phyloP scores from a whole-genome alignment of 2,329 filamentous ascomycete species.

The Fusarium temperatum region DNA sequence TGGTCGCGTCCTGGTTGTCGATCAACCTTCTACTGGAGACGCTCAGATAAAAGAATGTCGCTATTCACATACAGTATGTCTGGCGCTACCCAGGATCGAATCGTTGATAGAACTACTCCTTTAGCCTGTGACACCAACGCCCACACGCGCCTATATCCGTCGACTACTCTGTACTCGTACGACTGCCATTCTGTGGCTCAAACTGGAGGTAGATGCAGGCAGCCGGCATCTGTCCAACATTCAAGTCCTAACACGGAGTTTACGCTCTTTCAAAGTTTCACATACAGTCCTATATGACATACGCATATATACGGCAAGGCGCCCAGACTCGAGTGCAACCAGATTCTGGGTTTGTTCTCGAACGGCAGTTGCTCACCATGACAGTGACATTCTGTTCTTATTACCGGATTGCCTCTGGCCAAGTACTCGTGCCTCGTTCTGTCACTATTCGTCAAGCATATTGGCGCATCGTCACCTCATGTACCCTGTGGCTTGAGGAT shows the following conservation, averaged over 20 bases:
- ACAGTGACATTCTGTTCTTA: background rate
- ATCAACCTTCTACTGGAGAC: conserved; percentile 17
- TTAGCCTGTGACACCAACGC: conserved; percentile 9
- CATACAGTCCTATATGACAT: background rate
- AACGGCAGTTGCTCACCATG: background rate
- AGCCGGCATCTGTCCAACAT: conserved; percentile 17
- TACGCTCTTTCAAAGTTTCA: conserved; percentile 11
- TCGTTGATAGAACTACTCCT: conserved; percentile 26
- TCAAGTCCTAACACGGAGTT: conserved; percentile 15
- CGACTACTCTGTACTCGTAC: conserved; percentile 23
- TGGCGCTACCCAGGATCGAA: background rate
- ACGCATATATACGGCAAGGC: background rate
- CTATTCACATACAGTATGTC: background rate
- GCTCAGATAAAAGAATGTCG: background rate
- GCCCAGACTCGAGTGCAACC: background rate
- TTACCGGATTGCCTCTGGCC: background rate
- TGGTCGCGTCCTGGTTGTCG: conserved; percentile 20
- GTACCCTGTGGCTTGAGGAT: conserved; percentile 19
- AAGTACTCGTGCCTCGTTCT: background rate
- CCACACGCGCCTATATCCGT: conserved; percentile 26
- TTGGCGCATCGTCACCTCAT: background rate
- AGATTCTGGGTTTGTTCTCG: background rate
- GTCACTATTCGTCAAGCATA: background rate
- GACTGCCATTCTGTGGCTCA: conserved; percentile 31
- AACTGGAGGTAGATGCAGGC: conserved; percentile 27